These are phyloP conservation scores for Cucurbita argyrosperma DNA, from an alignment of 306 rosid genomes.

Conservation along the genomic window DNA sequence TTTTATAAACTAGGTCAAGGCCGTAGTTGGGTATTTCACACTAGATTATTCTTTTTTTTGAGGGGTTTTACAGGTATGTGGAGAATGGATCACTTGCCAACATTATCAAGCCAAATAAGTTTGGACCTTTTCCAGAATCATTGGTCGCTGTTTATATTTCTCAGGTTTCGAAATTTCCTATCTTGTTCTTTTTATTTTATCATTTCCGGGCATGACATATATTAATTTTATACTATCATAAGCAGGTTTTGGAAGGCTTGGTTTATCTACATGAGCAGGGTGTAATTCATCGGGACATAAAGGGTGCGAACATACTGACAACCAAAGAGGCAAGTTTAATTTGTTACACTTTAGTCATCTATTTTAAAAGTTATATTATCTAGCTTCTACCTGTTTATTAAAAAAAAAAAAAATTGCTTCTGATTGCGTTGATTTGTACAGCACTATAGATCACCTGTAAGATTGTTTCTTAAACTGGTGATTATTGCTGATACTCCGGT, in stretches of 20 bases:
- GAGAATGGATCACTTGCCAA: conserved; percentile 98
- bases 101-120: conserved; percentile 95
- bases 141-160: conserved; percentile 90
- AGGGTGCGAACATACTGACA: conserved; percentile 97
- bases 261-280: conserved; percentile 98
- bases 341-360: not conserved
- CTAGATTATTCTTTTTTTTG: not conserved
- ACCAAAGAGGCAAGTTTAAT: conserved; percentile 67
- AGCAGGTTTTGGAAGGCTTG: conserved; percentile 95
- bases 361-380: not conserved
- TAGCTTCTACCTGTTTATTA: not conserved
- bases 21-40: not conserved
- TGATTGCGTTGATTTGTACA: not conserved
- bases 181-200: not conserved
- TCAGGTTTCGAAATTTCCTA: conserved; percentile 40
- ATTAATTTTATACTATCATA: conserved; percentile 6
- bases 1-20: not conserved
- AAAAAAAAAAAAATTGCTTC: not conserved
- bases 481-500: not conserved
- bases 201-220: not conserved
- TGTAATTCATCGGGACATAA: conserved; percentile 94
- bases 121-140: conserved; percentile 98
- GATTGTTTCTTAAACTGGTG: not conserved
- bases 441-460: not conserved
- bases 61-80: conserved; percentile 48